A percentile compares a stretch with the other conserved stretches of the same genome.
Evolutionary conservation across 2,329 filamentous ascomycete species (phyloP).

Genomic region (Cercospora sp.): DNA sequence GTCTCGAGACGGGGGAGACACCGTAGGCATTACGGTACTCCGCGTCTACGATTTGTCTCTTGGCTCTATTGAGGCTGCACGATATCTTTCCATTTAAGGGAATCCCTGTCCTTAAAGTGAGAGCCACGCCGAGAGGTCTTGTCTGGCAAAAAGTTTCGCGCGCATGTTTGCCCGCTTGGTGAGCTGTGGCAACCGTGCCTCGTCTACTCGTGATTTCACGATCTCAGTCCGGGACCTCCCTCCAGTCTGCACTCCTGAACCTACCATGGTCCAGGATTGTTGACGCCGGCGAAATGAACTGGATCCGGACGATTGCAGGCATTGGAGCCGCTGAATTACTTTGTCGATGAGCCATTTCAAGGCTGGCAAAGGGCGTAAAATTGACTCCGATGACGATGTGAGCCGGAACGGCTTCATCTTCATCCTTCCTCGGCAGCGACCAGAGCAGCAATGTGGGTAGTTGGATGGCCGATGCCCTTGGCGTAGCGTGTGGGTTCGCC

Average conservation of each 20-base stretch:
- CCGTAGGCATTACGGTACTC: background rate
- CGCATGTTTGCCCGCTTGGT: background rate
- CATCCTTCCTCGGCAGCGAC: slow-evolving; percentile 21
- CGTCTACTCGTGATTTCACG: background rate
- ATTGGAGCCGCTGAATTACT: background rate
- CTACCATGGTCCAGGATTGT: background rate
- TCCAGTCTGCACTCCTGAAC: slow-evolving; percentile 4
- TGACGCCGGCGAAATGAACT: background rate
- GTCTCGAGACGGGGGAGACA: background rate
- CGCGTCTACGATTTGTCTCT: background rate
- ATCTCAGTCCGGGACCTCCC: background rate
- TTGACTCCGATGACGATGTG: background rate
- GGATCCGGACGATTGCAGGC: background rate
- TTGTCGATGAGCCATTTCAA: background rate
- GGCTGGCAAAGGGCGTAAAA: background rate
- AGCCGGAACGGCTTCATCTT: background rate
- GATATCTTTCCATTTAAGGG: background rate
- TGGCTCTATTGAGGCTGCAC: background rate
- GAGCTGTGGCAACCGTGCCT: background rate
- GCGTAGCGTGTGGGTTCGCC: slow-evolving; percentile 19
- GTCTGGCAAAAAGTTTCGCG: background rate
- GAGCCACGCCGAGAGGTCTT: background rate
- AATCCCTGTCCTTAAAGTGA: background rate
- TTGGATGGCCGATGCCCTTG: slow-evolving; percentile 22
- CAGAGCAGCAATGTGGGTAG: slow-evolving; percentile 17